Conservation (phyloP, 306 rosid genomes). For the Styphnolobium japonicum region DNA sequence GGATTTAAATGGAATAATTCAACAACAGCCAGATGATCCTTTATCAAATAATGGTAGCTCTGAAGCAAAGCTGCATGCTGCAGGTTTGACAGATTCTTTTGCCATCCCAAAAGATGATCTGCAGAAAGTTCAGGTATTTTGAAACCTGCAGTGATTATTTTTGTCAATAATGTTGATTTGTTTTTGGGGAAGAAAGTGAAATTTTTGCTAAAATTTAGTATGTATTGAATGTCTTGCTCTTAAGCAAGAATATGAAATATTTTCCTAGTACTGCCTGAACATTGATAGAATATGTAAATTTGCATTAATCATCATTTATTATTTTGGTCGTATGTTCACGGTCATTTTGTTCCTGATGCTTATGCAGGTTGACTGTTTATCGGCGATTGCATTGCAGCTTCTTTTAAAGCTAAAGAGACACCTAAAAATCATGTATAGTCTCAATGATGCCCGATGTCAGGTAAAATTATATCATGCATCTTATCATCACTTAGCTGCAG, state of each 20-base stretch:
- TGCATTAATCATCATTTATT: neutral
- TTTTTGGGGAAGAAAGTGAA: neutral
- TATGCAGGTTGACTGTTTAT: conserved; percentile 72
- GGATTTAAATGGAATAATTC: conserved; percentile 70
- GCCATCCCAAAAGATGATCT: conserved; percentile 61
- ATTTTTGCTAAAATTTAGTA: neutral
- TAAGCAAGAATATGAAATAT: neutral
- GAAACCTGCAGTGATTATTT: neutral
- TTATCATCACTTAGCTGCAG: neutral
- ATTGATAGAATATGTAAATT: neutral
- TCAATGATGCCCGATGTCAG: conserved; percentile 92
- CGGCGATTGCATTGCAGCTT: conserved; percentile 85
- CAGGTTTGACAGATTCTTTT: conserved; percentile 35
- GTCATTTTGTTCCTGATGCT: conserved; percentile 14
- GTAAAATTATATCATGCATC: conserved; percentile 30
- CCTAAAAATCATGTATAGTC: conserved; percentile 76
- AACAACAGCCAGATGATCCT: conserved; percentile 47
- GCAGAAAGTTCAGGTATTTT: conserved; percentile 74
- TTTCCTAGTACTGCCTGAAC: neutral
- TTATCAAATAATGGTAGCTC: conserved; percentile 37
- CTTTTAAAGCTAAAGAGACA: conserved; percentile 94
- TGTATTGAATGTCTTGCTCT: neutral
- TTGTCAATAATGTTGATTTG: conserved; percentile 1
- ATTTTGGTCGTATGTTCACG: neutral
- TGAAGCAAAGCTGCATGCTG: conserved; percentile 37